Conservation (phyloP, 768 basidiomycete species). For the Collybiopsis confluens region DNA sequence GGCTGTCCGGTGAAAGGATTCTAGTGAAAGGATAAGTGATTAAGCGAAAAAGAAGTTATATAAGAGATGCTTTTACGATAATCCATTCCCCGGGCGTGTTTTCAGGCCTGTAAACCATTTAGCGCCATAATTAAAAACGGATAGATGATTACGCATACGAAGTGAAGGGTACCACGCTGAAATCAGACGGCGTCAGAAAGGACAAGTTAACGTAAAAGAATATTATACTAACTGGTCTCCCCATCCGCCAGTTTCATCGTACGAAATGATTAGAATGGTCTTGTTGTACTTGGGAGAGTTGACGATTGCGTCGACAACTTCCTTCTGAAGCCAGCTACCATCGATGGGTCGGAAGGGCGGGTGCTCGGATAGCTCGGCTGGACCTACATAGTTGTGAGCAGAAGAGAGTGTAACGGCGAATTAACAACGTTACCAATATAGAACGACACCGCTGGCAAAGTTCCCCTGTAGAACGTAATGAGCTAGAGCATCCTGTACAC, state of each 20-base stretch:
- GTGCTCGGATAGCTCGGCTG: slow-evolving; percentile 9
- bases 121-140: not conserved
- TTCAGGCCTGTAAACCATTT: not conserved
- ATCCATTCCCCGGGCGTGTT: not conserved
- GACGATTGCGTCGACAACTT: not conserved
- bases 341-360: not conserved
- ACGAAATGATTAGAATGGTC: too few relatives aligned
- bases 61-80: not conserved
- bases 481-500: not conserved
- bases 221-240: not conserved
- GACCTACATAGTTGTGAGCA: not conserved
- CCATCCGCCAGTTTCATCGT: slow-evolving; percentile 4
- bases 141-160: not conserved
- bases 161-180: slow-evolving; percentile 3
- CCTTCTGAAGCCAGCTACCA: slow-evolving; percentile 4
- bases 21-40: not conserved
- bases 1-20: not conserved
- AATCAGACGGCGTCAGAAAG: not conserved
- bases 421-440: slow-evolving; percentile 2
- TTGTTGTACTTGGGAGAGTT: not conserved
- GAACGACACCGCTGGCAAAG: slow-evolving; percentile 7
- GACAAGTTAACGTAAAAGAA: not conserved
- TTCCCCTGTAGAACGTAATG: not conserved
- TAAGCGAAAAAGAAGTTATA: not conserved
- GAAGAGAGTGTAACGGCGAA: not conserved